Percentiles rank a stretch among this genome's conserved stretches.
Evolutionary conservation across 2,329 filamentous ascomycete species (phyloP).

Genomic region (Amphichorda felina): DNA sequence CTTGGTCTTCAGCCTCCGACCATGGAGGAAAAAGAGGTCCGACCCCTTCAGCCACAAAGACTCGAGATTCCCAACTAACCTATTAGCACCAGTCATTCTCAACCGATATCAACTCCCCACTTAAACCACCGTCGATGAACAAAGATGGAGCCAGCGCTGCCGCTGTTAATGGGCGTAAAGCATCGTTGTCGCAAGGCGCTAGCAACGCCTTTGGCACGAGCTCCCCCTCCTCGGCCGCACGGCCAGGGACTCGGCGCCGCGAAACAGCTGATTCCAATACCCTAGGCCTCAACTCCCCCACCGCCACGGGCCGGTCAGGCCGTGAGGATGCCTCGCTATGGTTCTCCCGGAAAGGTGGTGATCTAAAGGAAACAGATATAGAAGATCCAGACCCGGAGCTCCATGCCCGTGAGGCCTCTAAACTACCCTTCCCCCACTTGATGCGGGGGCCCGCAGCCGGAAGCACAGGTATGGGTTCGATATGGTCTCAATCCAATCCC

Average conservation of each 20-base stretch:
- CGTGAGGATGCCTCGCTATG: conserved; percentile 49
- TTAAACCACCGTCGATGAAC: conserved; percentile 76
- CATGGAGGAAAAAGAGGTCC: conserved; percentile 46
- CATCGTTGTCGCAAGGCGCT: conserved; percentile 64
- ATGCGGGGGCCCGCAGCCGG: conserved; percentile 43
- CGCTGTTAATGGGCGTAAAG: conserved; percentile 60
- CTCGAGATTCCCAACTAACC: not conserved
- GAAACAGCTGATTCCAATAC: conserved; percentile 67
- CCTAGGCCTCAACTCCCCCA: conserved; percentile 49
- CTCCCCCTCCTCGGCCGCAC: conserved; percentile 58
- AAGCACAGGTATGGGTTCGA: conserved; percentile 30
- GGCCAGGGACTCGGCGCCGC: conserved; percentile 68
- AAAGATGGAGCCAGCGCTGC: conserved; percentile 44
- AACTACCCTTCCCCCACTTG: conserved; percentile 30
- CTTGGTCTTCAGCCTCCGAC: conserved; percentile 63
- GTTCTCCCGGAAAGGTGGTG: conserved; percentile 40
- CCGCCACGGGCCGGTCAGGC: conserved; percentile 42
- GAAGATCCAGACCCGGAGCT: conserved; percentile 29
- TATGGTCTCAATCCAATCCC: conserved; percentile 35
- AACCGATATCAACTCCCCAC: conserved; percentile 81
- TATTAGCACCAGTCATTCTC: conserved; percentile 56
- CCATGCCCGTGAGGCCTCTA: conserved; percentile 18
- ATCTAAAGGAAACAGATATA: conserved; percentile 43
- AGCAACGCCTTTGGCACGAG: conserved; percentile 55
- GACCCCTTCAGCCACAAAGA: conserved; percentile 9